A percentile compares a stretch with the other conserved stretches of the same genome.
These are phyloP conservation scores for Leersia perrieri DNA, from an alignment of 176 grass and related monocot genomes.

Conservation along the genomic window DNA sequence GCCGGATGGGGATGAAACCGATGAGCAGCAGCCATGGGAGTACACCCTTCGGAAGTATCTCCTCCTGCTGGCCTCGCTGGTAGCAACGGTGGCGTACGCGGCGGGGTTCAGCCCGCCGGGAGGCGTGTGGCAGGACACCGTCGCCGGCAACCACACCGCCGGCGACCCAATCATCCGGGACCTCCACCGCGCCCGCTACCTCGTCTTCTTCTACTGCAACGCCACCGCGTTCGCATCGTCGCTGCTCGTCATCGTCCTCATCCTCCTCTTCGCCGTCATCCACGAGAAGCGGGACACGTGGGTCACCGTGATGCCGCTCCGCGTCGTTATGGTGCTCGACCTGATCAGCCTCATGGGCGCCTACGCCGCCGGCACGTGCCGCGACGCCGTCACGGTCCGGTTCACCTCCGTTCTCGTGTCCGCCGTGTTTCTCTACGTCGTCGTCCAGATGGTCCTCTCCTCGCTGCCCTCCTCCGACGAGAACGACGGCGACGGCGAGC, in stretches of 20 bases:
- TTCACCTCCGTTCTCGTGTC: background rate
- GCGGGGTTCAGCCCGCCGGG: constrained; percentile 39
- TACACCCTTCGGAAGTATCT: no score
- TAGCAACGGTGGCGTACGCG: constrained; percentile 37
- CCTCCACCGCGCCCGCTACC: background rate
- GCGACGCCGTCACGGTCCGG: background rate
- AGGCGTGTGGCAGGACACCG: background rate
- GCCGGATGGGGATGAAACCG: no score
- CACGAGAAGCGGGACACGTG: background rate
- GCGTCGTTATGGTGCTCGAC: background rate
- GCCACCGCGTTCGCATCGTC: constrained; percentile 31
- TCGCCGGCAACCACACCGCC: constrained; percentile 11
- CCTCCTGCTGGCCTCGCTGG: constrained; percentile 7
- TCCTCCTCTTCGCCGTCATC: constrained; percentile 16
- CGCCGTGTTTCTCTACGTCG: background rate
- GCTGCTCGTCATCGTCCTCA: constrained; percentile 17
- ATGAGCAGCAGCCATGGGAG: no score
- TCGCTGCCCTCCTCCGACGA: background rate
- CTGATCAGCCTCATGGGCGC: constrained; percentile 24
- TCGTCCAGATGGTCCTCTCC: background rate
- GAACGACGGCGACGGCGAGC: accelerated
- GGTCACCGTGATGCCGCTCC: background rate
- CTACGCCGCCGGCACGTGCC: constrained; percentile 6
- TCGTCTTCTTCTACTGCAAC: constrained; percentile 34
- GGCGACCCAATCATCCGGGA: constrained; percentile 6